Evolutionary conservation across 495 filamentous ascomycete species (phyloP).

Genomic region (Hypomontagnella submonticulosa): DNA sequence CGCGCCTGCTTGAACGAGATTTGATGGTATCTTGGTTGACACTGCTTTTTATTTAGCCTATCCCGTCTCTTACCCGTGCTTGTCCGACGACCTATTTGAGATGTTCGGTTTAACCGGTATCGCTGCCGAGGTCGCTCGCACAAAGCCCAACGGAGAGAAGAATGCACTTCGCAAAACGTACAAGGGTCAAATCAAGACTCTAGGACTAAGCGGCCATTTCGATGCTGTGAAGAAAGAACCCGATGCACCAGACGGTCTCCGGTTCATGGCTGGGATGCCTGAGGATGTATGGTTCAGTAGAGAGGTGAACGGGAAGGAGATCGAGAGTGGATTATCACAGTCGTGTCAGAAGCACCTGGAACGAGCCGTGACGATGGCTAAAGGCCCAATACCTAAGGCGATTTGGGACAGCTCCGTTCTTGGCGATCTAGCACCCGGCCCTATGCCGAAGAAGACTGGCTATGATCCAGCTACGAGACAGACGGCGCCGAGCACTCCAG

Average conservation of each 20-base stretch:
- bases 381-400: slow-evolving; percentile 57
- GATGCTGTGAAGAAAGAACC: slow-evolving; percentile 61
- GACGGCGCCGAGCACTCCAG: slow-evolving; percentile 51
- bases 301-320: slow-evolving; percentile 64
- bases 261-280: slow-evolving; percentile 60
- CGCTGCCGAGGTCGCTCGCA: slow-evolving; percentile 63
- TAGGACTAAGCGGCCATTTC: slow-evolving; percentile 64
- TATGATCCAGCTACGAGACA: slow-evolving; percentile 52
- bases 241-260: slow-evolving; percentile 50
- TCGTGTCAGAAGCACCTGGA: slow-evolving; percentile 47
- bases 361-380: slow-evolving; percentile 61
- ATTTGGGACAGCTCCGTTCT: slow-evolving; percentile 64
- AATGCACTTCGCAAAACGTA: slow-evolving; percentile 68
- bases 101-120: slow-evolving; percentile 60
- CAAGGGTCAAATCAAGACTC: slow-evolving; percentile 66
- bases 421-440: slow-evolving; percentile 56
- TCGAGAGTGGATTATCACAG: slow-evolving; percentile 60
- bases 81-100: slow-evolving; percentile 64
- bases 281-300: slow-evolving; percentile 67
- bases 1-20: slow-evolving; percentile 32
- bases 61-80: slow-evolving; percentile 50
- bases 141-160: slow-evolving; percentile 65
- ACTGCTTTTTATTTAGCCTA: slow-evolving; percentile 59
- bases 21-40: slow-evolving; percentile 58
- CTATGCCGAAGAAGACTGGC: slow-evolving; percentile 48